These are phyloP conservation scores for Kwoniella shivajii DNA, from an alignment of 1,284 basidiomycete species.

Conservation along the genomic window DNA sequence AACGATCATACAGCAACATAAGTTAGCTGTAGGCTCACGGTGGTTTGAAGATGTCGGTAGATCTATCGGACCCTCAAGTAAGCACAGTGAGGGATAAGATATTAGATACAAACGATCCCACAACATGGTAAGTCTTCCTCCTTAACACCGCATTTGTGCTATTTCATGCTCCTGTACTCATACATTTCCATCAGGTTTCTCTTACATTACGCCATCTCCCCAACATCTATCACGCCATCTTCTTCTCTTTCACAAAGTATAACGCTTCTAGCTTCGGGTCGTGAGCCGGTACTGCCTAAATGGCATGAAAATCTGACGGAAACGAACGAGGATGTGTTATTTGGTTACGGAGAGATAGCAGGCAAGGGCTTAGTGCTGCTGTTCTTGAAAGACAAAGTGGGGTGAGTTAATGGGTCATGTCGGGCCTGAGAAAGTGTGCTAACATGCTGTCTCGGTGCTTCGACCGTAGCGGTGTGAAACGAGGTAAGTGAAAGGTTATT, in stretches of 20 bases:
- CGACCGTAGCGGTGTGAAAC: constrained; percentile 23
- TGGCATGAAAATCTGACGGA: constrained; percentile 19
- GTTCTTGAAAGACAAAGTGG: constrained; percentile 30
- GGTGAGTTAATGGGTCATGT: constrained; percentile 27
- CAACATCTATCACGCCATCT: not conserved
- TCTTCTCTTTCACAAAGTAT: not conserved
- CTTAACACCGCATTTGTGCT: not conserved
- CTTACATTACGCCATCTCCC: constrained; percentile 26
- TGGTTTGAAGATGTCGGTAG: constrained; percentile 35
- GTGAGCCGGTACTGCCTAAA: constrained; percentile 25
- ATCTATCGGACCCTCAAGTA: constrained; percentile 40
- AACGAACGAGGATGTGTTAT: constrained; percentile 23
- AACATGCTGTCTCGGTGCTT: not conserved
- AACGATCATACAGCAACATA: not conserved
- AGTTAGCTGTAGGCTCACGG: not conserved
- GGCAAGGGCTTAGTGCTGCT: constrained; percentile 32
- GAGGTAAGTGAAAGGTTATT: constrained; percentile 20
- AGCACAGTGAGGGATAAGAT: constrained; percentile 22
- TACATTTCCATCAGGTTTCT: constrained; percentile 30
- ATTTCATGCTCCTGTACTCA: not conserved
- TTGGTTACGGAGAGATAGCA: constrained; percentile 32
- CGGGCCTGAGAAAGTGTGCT: not conserved
- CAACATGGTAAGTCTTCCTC: constrained; percentile 26
- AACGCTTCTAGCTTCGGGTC: constrained; percentile 24
- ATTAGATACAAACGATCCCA: constrained; percentile 23